Base-by-base conservation (phyloP, 805 yeast genomes). In the Saccharomyces eubayanus region DNA sequence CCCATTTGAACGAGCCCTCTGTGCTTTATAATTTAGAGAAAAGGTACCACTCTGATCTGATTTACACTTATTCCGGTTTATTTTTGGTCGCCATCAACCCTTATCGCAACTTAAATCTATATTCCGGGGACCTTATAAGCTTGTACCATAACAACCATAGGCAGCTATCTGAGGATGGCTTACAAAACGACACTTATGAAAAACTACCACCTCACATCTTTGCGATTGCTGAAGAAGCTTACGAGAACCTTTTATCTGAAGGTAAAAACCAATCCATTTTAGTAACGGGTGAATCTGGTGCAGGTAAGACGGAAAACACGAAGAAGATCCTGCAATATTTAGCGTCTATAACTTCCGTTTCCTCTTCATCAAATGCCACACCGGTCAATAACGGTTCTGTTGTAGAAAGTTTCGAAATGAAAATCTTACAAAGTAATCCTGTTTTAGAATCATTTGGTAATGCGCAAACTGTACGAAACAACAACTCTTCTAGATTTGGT, bases 251-350 rank as follows among this genome's bases (percentile, higher is more conserved):
- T 66, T 72, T 89, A 11, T 75, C 78, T 11, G 84, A 86, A 58
- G 77, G 74, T 50, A 83, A 82, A 62, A 86, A 91, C 68, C 99
- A 94, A 72, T 84, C 95, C 11, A 89, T 94, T 53, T 75, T 94
- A 50, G 97, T 94, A n/a, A 94, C 99, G 0, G 99, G 99, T 59
- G 99, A 94, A 67, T 86, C 96, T 27, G 99, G 99, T 60, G 99
- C 99, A 0, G 99, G 99, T 51, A 94, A 94, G 67, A 94, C 99
- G 0, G 99, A 94, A 72, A 94, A 89, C 61, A 94, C 99, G 4
- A 94, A 94, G 69, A 90, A 87, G 66, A 90, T 94, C 53, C 85
- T 94, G 55, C 97, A 91, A 68, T 94, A 90, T 68, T 76, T 94
- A 53, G 89, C 97, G 0, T 83, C 89, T 6, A 84, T 89, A 28